Base-by-base conservation (phyloP, 371 early-diverging fungal species). In the Mortierella sp. region DNA sequence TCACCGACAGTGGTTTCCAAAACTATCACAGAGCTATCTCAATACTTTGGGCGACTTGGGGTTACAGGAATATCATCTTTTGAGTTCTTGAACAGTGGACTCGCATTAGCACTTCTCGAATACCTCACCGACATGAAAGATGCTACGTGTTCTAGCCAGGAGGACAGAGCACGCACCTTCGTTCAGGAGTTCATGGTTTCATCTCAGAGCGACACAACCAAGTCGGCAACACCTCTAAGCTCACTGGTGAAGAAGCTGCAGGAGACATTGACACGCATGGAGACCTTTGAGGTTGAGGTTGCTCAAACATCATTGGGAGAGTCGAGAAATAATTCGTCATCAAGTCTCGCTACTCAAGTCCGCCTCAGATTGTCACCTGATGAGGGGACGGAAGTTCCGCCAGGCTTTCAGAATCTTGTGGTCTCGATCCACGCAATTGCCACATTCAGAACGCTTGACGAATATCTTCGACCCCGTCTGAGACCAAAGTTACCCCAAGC, bases 361-460 rank as follows among this genome's bases (percentile, higher is more conserved):
- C 85, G 89, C 21, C 69, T 95, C 41, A 76, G 84, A 29, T 79
- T 95, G 13, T 80, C 85, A 0, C 87, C 88, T 0, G 81, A 83
- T 28, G 71, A 71, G 17, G 83, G 85, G 0, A 67, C 67, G 0
- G 83, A 86, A 44, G 86, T 88, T 4, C 90, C 91, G 4, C 56
- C 65, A 19, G 80, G 70, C 44, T 88, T 82, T 51, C 82, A 84
- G 44, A 83, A 85, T 53, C 43, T 88, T 34, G 82, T 91, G 34
- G 90, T 95, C 2, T 90, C 91, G 7, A 90, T 95, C 14, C 95
- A 95, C 79, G 94, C 96, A 6, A 86, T 95, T 5, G 93, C 94
- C 4, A 90, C 93, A 0, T 92, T 94, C 77, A 82, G 88, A 45
- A 88, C 88, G 1, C 63, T 95, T 9, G 95, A 95, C 63, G 92